A percentile compares a stretch with the other conserved stretches of the same genome.
These are phyloP conservation scores for Cladorrhinum sp. DNA, from an alignment of 2,329 filamentous ascomycete genomes.

Conservation along the genomic window DNA sequence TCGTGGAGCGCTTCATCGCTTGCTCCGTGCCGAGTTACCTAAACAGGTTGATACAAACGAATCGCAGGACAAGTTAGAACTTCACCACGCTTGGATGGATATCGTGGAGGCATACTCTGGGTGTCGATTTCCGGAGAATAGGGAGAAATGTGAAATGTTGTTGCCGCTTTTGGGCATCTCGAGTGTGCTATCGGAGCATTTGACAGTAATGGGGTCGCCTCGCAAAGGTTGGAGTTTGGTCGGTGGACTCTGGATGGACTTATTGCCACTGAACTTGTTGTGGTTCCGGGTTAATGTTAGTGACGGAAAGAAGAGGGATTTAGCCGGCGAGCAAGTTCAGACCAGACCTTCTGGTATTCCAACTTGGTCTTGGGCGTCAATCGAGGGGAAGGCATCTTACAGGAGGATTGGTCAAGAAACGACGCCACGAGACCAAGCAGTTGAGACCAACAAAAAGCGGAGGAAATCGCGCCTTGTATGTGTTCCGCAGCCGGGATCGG, in stretches of 20 bases:
- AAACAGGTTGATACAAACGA: background rate
- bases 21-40: background rate
- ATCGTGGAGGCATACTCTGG: background rate
- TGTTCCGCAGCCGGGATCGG: background rate
- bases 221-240: background rate
- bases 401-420: background rate
- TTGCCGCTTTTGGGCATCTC: background rate
- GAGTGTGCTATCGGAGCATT: background rate
- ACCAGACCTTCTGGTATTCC: too few relatives aligned
- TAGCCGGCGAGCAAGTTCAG: too few relatives aligned
- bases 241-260: background rate
- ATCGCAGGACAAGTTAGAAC: background rate
- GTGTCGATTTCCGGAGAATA: background rate
- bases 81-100: background rate
- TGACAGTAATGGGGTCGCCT: background rate
- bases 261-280: background rate
- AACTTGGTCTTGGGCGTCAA: background rate
- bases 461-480: background rate
- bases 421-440: background rate
- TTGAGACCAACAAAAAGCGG: background rate
- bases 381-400: background rate
- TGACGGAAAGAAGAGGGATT: too few relatives aligned
- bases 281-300: background rate
- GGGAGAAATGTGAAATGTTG: background rate
- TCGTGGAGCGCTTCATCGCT: too few relatives aligned